Base-by-base conservation (phyloP, 192 early-diverging fungal genomes). In the Entomortierella chlamydospora region DNA sequence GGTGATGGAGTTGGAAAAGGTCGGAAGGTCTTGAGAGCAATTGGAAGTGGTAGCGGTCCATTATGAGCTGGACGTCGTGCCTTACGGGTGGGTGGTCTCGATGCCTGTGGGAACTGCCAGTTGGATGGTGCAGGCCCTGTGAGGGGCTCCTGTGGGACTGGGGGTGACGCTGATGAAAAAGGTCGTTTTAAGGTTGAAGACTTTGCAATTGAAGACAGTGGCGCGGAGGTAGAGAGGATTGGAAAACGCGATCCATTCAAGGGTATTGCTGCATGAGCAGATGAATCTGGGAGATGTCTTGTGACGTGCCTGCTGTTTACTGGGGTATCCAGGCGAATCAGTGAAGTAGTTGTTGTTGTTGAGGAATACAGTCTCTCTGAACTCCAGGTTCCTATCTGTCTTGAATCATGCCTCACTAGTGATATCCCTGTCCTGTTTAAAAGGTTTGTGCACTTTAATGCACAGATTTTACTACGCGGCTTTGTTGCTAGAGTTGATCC, bases 11-110 rank as follows among this genome's bases (percentile, higher is more conserved):
- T 26, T 42, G 50, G 8, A 12, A 33, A 3, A 2, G 64, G 31
- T 41, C 37, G 26, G 52, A 64, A 68, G 2, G 57, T 42, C 20
- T 68, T 62, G 31, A 77, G 64, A 4, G 73, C 60, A 30, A 77
- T 63, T 13, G 73, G 73, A 2, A 77, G 45, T 23, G 73, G 73
- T n/a, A 77, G 47, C 25, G 73, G 65, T 20, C 52, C 65, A 29
- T 25, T 31, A 22, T 31, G 51, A 29, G 49, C 29, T 29, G n/a
- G 31, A 0, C 33, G 25, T 33, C 52, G 29, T 1, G 63, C 0
- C 18, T 56, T 13, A 18, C 18, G 20, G 1, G 4, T n/a, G 25
- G 0, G 11, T 29, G 42, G 25, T 39, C 43, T 23, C 25, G 60
- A 20, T 6, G 61, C 9, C 25, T 31, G 52, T 22, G 70, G 70